A percentile compares a stretch with the other conserved stretches of the same genome.
phyloP scores from a whole-genome alignment of 352 stramenopile species.

The Phytophthora colocasiae region DNA sequence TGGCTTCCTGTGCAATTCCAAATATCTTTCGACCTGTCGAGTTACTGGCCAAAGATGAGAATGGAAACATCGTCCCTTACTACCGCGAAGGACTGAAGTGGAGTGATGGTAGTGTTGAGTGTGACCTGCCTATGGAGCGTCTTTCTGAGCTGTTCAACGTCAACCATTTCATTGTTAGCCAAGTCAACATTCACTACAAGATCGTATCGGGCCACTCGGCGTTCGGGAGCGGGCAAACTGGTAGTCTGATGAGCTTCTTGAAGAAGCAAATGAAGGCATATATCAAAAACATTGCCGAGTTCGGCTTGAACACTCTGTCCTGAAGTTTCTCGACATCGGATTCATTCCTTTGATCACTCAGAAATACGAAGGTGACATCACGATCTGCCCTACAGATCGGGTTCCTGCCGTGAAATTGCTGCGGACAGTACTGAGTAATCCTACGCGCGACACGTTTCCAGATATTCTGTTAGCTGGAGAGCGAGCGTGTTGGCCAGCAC shows the following conservation, averaged over 20 bases:
- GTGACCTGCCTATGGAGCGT: slow-evolving; percentile 97
- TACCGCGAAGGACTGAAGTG: slow-evolving; percentile 90
- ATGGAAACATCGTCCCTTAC: slow-evolving; percentile 85
- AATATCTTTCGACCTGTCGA: slow-evolving; percentile 95
- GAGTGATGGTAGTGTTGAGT: slow-evolving; percentile 94
- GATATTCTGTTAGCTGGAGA: slow-evolving; percentile 91
- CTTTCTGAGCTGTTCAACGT: slow-evolving; percentile 98
- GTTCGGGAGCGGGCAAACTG: slow-evolving; percentile 78
- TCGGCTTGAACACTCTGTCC: slow-evolving; percentile 87
- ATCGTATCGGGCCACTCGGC: slow-evolving; percentile 79
- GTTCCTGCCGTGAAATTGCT: slow-evolving; percentile 85
- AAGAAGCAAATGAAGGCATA: slow-evolving; percentile 95
- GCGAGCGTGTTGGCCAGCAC: slow-evolving; percentile 92
- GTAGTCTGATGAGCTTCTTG: slow-evolving; percentile 93
- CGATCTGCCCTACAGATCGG: slow-evolving; percentile 94
- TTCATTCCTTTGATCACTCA: slow-evolving; percentile 85
- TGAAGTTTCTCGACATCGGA: slow-evolving; percentile 86
- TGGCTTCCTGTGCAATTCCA: slow-evolving; percentile 96
- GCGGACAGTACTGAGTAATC: slow-evolving; percentile 85
- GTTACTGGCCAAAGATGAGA: slow-evolving; percentile 94
- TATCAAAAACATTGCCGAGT: slow-evolving; percentile 89
- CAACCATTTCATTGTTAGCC: slow-evolving; percentile 99
- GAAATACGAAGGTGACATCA: slow-evolving; percentile 99
- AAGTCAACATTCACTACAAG: slow-evolving; percentile 93
- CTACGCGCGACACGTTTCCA: slow-evolving; percentile 64